Conservation (phyloP, 2,329 filamentous ascomycete species). For the Phoma sp. region DNA sequence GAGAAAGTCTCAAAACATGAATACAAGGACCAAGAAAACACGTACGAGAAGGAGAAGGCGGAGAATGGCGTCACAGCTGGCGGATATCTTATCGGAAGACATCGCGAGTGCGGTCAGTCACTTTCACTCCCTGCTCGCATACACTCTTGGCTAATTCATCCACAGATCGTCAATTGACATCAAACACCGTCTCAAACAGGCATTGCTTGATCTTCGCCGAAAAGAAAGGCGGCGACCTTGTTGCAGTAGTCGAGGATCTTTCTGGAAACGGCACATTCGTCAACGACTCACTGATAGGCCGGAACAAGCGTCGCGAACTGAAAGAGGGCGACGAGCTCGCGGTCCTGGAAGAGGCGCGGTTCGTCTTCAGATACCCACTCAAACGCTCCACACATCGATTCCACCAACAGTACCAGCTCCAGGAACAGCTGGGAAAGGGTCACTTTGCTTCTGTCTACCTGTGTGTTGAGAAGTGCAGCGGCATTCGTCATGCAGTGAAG, state of each 20-base stretch:
- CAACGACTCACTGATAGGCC: conserved; percentile 87
- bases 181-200: conserved; percentile 84
- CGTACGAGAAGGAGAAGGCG: conserved; percentile 63
- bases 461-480: conserved; percentile 84
- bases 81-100: conserved; percentile 89
- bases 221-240: conserved; percentile 61
- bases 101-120: conserved; percentile 86
- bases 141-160: conserved; percentile 19
- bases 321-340: conserved; percentile 90
- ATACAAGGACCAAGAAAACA: conserved; percentile 67
- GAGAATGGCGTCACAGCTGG: conserved; percentile 66
- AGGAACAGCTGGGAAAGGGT: conserved; percentile 88
- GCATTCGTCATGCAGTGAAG: conserved; percentile 88
- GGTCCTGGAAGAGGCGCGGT: conserved; percentile 82
- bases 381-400: conserved; percentile 70
- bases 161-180: conserved; percentile 73
- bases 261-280: conserved; percentile 97
- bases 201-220: conserved; percentile 74
- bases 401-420: conserved; percentile 81
- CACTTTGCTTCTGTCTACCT: conserved; percentile 95
- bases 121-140: background rate
- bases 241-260: conserved; percentile 86
- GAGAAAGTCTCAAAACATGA: conserved; percentile 57
- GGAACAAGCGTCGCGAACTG: conserved; percentile 88
- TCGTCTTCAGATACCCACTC: conserved; percentile 85